Conservation (phyloP, 306 rosid species). For the Ormosia emarginata region DNA sequence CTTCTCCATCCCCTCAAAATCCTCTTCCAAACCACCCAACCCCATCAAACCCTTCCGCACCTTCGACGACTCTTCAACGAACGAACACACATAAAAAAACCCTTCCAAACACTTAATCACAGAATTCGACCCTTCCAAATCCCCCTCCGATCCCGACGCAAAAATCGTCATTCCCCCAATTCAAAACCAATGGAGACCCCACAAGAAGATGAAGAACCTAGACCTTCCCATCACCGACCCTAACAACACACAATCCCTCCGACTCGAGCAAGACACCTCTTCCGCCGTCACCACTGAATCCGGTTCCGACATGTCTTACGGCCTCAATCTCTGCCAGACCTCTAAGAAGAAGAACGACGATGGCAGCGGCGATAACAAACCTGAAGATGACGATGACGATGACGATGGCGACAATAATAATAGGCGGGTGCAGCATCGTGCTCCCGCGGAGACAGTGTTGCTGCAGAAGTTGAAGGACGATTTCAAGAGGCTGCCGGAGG, state of each 20-base stretch:
- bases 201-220: constrained; percentile 39
- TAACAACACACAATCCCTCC: constrained; percentile 18
- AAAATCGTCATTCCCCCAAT: constrained; percentile 31
- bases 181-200: constrained; percentile 32
- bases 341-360: too few species aligned
- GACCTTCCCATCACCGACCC: constrained; percentile 26
- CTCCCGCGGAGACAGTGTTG: constrained; percentile 27
- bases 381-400: background rate
- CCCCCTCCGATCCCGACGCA: background rate
- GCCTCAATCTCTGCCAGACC: constrained; percentile 44
- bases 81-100: background rate
- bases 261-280: constrained; percentile 39
- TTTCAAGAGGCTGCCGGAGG: constrained; percentile 53
- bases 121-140: constrained; percentile 40
- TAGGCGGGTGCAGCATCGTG: background rate
- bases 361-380: background rate
- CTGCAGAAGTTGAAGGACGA: constrained; percentile 58
- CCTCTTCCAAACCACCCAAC: constrained; percentile 19
- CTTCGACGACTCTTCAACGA: background rate
- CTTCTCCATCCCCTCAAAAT: constrained; percentile 22
- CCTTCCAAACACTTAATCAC: constrained; percentile 25
- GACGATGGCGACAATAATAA: background rate
- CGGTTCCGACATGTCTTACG: constrained; percentile 45
- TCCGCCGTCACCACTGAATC: background rate
- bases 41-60: background rate